Evolutionary conservation across 345 rosid species (phyloP).

Genomic region (Arabidopsis suecica): DNA sequence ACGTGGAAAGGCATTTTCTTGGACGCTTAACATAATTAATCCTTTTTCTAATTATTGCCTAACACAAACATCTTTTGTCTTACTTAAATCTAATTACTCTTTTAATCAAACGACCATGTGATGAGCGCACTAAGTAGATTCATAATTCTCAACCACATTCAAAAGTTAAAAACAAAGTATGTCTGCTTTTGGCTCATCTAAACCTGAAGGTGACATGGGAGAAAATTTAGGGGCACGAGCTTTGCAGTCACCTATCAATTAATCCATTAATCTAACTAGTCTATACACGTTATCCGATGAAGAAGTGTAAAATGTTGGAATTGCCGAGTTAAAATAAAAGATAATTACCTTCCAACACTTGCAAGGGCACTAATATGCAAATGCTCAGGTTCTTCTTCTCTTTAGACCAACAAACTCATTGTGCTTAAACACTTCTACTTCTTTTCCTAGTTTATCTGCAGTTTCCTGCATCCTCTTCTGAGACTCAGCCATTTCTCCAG

Average conservation of each 20-base stretch:
- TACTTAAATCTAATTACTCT: conserved; percentile 26
- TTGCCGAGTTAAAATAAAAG: conserved; percentile 9
- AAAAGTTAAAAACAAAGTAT: conserved; percentile 4
- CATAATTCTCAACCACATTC: conserved; percentile 11
- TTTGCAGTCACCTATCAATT: conserved; percentile 21
- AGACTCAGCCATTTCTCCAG: conserved; percentile 37
- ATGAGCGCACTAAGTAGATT: conserved; percentile 35
- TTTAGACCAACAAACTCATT: conserved; percentile 25
- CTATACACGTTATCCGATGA: conserved; percentile 2
- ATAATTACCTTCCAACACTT: conserved; percentile 28
- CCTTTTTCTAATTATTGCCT: conserved; percentile 37
- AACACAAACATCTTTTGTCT: conserved; percentile 40
- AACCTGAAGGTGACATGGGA: conserved; percentile 18
- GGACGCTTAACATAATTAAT: conserved; percentile 32
- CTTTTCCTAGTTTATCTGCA: conserved; percentile 31
- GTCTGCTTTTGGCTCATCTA: conserved; percentile 33
- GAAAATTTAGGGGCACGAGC: conserved; percentile 36
- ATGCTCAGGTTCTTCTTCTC: conserved; percentile 17
- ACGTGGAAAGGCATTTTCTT: conserved; percentile 46
- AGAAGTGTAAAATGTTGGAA: neutral
- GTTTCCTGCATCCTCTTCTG: conserved; percentile 43
- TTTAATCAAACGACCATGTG: conserved; percentile 42
- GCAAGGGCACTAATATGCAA: neutral
- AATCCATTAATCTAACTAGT: conserved; percentile 16
- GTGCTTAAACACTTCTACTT: conserved; percentile 32